Evolutionary conservation across 495 filamentous ascomycete genomes (phyloP).

Genomic region (Aspergillus funiculosus): DNA sequence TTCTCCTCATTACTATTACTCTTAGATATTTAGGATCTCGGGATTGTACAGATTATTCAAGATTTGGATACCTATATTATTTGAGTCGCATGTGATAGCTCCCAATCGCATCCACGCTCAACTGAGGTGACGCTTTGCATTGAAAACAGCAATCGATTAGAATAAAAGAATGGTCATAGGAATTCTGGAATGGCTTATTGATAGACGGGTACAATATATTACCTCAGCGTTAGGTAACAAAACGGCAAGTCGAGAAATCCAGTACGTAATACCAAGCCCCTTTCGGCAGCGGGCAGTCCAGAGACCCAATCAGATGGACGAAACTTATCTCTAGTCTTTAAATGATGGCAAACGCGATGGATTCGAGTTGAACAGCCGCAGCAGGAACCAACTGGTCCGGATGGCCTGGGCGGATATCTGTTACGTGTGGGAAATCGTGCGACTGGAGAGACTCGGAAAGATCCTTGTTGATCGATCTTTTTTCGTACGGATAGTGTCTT

Average conservation of each 20-base stretch:
- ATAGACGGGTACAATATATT: not conserved
- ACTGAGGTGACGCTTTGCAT: too few species aligned
- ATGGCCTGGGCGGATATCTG: conserved; percentile 14
- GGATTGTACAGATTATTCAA: too few species aligned
- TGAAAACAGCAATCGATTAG: not conserved
- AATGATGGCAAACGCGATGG: conserved; percentile 3
- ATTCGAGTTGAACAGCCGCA: conserved; percentile 6
- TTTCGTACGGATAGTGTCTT: conserved; percentile 14
- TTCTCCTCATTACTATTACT: too few species aligned
- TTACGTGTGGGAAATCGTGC: conserved; percentile 28
- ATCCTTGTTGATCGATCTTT: conserved; percentile 16
- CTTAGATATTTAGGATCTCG: too few species aligned
- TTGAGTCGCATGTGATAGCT: too few species aligned
- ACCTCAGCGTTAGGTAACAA: conserved; percentile 12
- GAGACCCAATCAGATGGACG: conserved; percentile 22
- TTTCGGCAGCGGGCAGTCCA: conserved; percentile 10
- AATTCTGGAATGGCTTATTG: not conserved
- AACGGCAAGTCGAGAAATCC: conserved; percentile 3
- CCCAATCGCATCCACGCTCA: too few species aligned
- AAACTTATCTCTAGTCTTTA: conserved; percentile 19
- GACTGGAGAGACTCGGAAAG: conserved; percentile 16
- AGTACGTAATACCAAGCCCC: conserved; percentile 28
- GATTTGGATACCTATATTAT: too few species aligned
- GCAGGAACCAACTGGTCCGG: conserved; percentile 7
- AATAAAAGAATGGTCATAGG: not conserved